Base-by-base conservation (phyloP, 1,284 basidiomycete genomes). In the Trichosporon ovoides region DNA sequence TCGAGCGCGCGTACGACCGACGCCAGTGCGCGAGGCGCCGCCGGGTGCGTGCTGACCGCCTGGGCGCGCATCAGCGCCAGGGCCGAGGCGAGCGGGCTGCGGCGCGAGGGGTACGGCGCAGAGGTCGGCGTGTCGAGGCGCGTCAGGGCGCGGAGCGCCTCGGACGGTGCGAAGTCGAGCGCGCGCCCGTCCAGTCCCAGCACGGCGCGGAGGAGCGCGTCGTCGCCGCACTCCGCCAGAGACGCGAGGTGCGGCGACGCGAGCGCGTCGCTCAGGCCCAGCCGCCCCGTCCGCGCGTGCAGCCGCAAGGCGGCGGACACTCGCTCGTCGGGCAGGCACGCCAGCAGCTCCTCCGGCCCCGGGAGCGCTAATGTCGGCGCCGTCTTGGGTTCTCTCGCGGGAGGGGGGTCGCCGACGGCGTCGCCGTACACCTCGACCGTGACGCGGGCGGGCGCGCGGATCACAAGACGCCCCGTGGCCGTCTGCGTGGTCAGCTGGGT, bases 21-120 rank as follows among this genome's bases (percentile, higher is more conserved):
- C 0, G 55, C 49, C 0, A 63, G 56, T 3, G 58, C 52, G 7
- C 10, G 6, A 7, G 50, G 53, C 0, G 61, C 61, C 2, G 31
- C 53, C 1, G 58, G 55, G n/a, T 63, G 61, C 3, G 38, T 9
- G 2, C 50, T 53, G 7, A 6, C 24, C 1, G 34, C 16, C 52
- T 63, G 61, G 5, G 52, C 51, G 1, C 18, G 18, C 1, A 56
- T 52, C 11, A 63, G 56, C 2, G 33, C n/a, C n/a, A 63, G 51
- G 0, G 33, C 54, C 16, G 35, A 18, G 1, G 54, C 31, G 0
- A 58, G 38, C 13, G 56, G 31, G 2, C 53, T 35, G 10, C 36
- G n/a, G 0, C 58, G 50, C 3, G n/a, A 10, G 3, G 61, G 61
- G n/a, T 58, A 55, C 3, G 9, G n/a, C 0, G 53, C 43, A 7